Percentiles rank a stretch among this genome's conserved stretches.
Conservation (phyloP, 2,329 filamentous ascomycete species). For the Coniosporium uncinatum region DNA sequence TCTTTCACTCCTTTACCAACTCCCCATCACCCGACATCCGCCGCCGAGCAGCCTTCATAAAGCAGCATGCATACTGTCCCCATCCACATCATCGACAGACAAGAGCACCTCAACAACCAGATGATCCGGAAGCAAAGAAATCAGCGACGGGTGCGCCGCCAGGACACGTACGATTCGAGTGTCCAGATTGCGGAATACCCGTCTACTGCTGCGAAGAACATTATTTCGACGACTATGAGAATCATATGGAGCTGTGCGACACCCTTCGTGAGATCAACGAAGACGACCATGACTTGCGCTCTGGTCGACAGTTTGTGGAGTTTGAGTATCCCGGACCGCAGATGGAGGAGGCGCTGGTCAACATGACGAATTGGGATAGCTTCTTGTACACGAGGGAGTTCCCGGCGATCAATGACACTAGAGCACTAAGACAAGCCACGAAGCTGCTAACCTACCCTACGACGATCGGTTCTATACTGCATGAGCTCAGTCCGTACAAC, state of each 20-base stretch:
- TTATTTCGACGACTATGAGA: conserved; percentile 94
- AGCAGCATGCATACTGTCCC: conserved; percentile 88
- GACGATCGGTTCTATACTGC: conserved; percentile 85
- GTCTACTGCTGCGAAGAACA: conserved; percentile 93
- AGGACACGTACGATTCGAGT: conserved; percentile 87
- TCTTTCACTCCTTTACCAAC: conserved; percentile 88
- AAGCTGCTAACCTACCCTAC: conserved; percentile 90
- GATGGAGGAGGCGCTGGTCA: conserved; percentile 88
- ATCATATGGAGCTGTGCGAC: conserved; percentile 89
- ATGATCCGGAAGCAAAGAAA: conserved; percentile 58
- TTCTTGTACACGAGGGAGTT: conserved; percentile 92
- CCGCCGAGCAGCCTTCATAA: conserved; percentile 83
- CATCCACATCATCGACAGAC: conserved; percentile 83
- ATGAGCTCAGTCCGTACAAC: conserved; percentile 91
- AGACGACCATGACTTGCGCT: conserved; percentile 92
- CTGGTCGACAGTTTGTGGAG: conserved; percentile 88
- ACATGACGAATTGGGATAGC: conserved; percentile 99
- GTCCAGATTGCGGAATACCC: conserved; percentile 91
- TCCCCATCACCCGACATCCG: conserved; percentile 89
- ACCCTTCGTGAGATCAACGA: conserved; percentile 91
- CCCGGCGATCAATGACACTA: conserved; percentile 83
- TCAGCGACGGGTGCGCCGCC: conserved; percentile 49
- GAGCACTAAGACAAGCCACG: conserved; percentile 89
- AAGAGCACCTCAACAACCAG: conserved; percentile 57
- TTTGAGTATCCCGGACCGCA: conserved; percentile 88